Percentiles rank a stretch among this genome's conserved stretches.
Conservation (phyloP, 108 stramenopile genomes). For the Schizochytrium sp. region DNA sequence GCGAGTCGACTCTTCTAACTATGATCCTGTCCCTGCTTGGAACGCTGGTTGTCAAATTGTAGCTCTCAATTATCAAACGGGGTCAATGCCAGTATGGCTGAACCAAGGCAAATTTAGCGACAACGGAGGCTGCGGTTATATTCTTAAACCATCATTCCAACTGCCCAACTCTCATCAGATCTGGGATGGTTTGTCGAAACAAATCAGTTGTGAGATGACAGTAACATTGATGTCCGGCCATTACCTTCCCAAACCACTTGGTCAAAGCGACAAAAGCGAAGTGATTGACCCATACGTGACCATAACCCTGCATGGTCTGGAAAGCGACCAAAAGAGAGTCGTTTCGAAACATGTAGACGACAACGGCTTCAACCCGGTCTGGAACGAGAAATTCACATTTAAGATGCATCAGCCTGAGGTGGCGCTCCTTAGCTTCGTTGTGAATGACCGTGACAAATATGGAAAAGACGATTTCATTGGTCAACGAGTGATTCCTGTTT, state of each 20-base stretch:
- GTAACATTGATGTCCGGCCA: constrained; percentile 46
- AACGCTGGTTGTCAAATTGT: constrained; percentile 74
- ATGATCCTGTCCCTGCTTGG: constrained; percentile 69
- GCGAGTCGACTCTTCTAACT: constrained; percentile 74
- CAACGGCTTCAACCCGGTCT: constrained; percentile 77
- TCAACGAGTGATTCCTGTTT: constrained; percentile 69
- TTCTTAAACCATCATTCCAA: constrained; percentile 82
- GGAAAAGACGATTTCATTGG: constrained; percentile 72
- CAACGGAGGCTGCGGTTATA: constrained; percentile 88
- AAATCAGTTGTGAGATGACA: constrained; percentile 13
- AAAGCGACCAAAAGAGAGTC: neutral
- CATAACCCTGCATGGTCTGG: constrained; percentile 54
- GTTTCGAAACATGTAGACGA: constrained; percentile 65
- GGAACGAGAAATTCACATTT: constrained; percentile 67
- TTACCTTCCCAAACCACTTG: constrained; percentile 74
- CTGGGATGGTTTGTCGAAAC: neutral
- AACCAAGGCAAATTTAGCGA: constrained; percentile 71
- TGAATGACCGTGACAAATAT: constrained; percentile 71
- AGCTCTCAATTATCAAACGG: constrained; percentile 77
- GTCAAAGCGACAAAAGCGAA: constrained; percentile 66
- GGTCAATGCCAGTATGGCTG: constrained; percentile 66
- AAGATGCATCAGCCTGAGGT: constrained; percentile 62
- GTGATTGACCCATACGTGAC: constrained; percentile 76
- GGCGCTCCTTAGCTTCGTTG: constrained; percentile 69
- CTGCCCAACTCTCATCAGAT: neutral